A percentile compares a stretch with the other conserved stretches of the same genome.
Conservation (phyloP, 2,329 filamentous ascomycete species). For the Coniosporium tulheliwenetii region DNA sequence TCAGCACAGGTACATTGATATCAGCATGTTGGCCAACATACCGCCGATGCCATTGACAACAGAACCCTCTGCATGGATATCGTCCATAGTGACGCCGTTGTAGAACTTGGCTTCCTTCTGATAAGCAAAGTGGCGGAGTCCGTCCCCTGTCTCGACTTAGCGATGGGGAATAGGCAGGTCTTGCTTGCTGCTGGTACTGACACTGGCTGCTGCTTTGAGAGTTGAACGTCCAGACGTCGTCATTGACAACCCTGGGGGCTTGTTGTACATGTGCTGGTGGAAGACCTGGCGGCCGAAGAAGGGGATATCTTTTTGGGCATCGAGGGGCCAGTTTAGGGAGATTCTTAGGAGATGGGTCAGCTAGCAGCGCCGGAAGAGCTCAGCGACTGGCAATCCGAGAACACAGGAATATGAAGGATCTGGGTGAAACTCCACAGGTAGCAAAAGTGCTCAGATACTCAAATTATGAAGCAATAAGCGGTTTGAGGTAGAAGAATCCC, state of each 20-base stretch:
- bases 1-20: neutral
- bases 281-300: constrained; percentile 43
- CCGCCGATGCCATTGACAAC: constrained; percentile 27
- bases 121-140: constrained; percentile 35
- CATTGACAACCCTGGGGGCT: constrained; percentile 39
- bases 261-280: constrained; percentile 36
- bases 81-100: constrained; percentile 21
- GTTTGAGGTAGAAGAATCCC: too few species aligned
- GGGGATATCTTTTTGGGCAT: constrained; percentile 34
- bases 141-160: constrained; percentile 25
- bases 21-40: neutral
- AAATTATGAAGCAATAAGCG: too few species aligned
- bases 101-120: constrained; percentile 26
- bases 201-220: constrained; percentile 42
- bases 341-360: constrained; percentile 20
- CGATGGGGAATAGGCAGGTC: neutral
- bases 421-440: too few species aligned
- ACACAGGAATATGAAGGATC: neutral
- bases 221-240: constrained; percentile 45
- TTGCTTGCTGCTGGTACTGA: constrained; percentile 1
- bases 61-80: constrained; percentile 20
- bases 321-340: constrained; percentile 44
- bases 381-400: constrained; percentile 4
- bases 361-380: neutral
- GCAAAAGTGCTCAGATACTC: too few species aligned